phyloP scores from a whole-genome alignment of 306 rosid genomes.

The Styphnolobium japonicum region DNA sequence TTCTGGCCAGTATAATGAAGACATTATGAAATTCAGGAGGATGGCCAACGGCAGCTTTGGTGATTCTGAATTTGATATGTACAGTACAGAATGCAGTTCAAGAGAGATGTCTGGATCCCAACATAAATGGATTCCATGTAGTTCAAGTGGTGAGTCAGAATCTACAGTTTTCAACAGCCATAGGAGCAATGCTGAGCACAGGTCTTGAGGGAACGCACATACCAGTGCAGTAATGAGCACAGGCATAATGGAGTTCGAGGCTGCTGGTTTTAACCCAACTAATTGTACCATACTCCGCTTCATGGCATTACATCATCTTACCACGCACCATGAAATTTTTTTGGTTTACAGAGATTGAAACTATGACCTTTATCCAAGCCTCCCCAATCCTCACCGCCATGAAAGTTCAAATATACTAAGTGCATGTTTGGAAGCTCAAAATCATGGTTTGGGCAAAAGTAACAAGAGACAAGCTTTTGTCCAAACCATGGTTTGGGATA shows the following conservation, averaged over 20 bases:
- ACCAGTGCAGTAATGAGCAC: neutral
- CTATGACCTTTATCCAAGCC: neutral
- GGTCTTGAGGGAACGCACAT: conserved; percentile 12
- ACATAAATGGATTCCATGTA: conserved; percentile 14
- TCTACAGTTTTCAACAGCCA: conserved; percentile 33
- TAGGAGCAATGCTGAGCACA: neutral
- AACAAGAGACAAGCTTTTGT: too few species aligned
- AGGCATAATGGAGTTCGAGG: conserved; percentile 3
- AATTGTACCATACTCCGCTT: neutral
- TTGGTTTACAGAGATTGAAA: neutral
- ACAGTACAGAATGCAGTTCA: conserved; percentile 42
- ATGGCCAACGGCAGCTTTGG: conserved; percentile 48
- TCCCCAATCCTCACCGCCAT: neutral
- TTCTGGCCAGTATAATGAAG: conserved; percentile 67
- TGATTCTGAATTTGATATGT: conserved; percentile 45
- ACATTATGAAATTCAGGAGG: conserved; percentile 56
- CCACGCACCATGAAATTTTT: neutral
- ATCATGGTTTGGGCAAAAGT: too few species aligned
- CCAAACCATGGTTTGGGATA: too few species aligned
- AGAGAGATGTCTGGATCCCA: conserved; percentile 39
- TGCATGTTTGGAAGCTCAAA: too few species aligned
- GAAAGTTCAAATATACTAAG: neutral
- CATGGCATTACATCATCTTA: conserved; percentile 8
- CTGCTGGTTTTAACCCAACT: conserved; percentile 23
- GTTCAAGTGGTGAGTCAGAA: conserved; percentile 54